Percentiles rank a stretch among this genome's conserved stretches.
These are phyloP conservation scores for Dentipellis sp. DNA, from an alignment of 768 basidiomycete genomes.

Conservation along the genomic window DNA sequence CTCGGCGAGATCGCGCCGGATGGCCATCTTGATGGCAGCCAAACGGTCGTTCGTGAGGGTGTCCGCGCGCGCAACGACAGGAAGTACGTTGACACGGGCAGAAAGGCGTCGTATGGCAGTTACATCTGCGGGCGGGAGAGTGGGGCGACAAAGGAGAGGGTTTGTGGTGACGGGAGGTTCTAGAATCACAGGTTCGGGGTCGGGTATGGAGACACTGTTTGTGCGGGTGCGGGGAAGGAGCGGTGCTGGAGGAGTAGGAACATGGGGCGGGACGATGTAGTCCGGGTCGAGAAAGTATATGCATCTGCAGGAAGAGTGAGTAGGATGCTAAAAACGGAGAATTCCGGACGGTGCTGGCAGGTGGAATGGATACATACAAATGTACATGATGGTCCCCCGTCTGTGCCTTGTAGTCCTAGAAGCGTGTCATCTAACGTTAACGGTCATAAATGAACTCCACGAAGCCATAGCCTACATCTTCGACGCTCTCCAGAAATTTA, in stretches of 20 bases:
- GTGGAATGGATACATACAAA: slow-evolving; percentile 40
- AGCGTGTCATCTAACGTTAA: slow-evolving; percentile 12
- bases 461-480: slow-evolving; percentile 52
- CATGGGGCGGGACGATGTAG: slow-evolving; percentile 62
- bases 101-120: slow-evolving; percentile 72
- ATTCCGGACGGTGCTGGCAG: slow-evolving; percentile 3
- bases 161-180: slow-evolving; percentile 73
- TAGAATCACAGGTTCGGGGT: slow-evolving; percentile 68
- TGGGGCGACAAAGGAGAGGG: slow-evolving; percentile 56
- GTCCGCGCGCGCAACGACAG: slow-evolving; percentile 78
- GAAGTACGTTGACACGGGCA: slow-evolving; percentile 78
- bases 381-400: slow-evolving; percentile 73
- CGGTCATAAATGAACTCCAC: slow-evolving; percentile 13
- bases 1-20: slow-evolving; percentile 73
- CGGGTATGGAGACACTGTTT: slow-evolving; percentile 63
- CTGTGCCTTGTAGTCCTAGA: slow-evolving; percentile 63
- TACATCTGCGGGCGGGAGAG: slow-evolving; percentile 64
- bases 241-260: slow-evolving; percentile 57
- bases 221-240: slow-evolving; percentile 59
- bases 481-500: slow-evolving; percentile 62
- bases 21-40: slow-evolving; percentile 67
- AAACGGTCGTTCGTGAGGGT: slow-evolving; percentile 75
- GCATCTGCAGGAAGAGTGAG: slow-evolving; percentile 38
- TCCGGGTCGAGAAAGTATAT: slow-evolving; percentile 86
- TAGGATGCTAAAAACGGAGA: slow-evolving; percentile 10